Evolutionary conservation across 345 rosid species (phyloP), one percentile per base, ranked within the genome.

Genomic region (Arabis hirsuta): DNA sequence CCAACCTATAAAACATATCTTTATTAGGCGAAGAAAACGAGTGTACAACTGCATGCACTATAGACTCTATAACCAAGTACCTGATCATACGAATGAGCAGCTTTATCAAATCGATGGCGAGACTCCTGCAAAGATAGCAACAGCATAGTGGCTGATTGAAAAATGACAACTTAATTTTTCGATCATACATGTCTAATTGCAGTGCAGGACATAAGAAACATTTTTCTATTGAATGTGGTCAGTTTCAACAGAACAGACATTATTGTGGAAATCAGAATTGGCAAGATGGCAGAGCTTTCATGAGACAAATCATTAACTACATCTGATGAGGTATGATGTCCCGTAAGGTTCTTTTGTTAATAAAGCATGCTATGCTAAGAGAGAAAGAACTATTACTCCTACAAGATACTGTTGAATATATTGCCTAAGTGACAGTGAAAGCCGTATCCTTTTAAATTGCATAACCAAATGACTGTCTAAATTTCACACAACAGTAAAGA

Each of bases 41-140:
- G 38, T 46, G n/a, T 62, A 45, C 67, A n/a, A 5, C 44, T 43
- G 34, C 75, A 61, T 27, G 12, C 13, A 72, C 24, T 6, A 29
- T 19, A 73, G 10, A 65, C 7, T 63, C 64, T 43, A 9, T 59
- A 68, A 57, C 34, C 27, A 61, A 73, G 72, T 87, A 92, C 98
- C 96, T 88, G 98, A 82, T 90, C 92, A 64, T 88, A 92, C 42
- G 81, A 79, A 79, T 78, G 65, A 39, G 73, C 61, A 54, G 95
- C 86, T 79, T 86, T 87, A 78, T 87, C 88, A 74, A 83, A 84
- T 64, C 84, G 88, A 32, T 73, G 80, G 19, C 93, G 96, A 41
- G 95, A 88, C 65, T 92, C 98, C 98, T 90, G 83, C 53, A 83
- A 74, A 54, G 44, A 46, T 52, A 68, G 29, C 62, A 69, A 62